A percentile compares a stretch with the other conserved stretches of the same genome.
Conservation (phyloP, 176 grass and related monocot species). For the Aegilops speltoides region DNA sequence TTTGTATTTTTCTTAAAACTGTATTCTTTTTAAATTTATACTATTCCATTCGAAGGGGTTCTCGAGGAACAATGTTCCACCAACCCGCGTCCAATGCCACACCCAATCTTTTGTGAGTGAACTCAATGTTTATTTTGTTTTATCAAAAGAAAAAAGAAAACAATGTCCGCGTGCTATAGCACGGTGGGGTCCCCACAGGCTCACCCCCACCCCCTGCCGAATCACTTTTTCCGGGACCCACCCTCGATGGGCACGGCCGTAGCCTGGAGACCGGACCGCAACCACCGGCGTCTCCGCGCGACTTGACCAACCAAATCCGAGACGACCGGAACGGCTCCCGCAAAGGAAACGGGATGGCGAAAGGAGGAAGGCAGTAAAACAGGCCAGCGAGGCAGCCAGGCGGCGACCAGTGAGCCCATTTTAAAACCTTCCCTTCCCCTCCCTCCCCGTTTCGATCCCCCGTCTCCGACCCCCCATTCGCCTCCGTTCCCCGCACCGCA, state of each 20-base stretch:
- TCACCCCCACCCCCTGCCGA: no score
- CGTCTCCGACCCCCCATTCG: constrained; percentile 8
- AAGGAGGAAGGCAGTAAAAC: constrained; percentile 15
- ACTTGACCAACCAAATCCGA: background rate
- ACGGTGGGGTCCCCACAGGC: no score
- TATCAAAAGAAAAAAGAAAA: no score
- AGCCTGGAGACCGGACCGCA: background rate
- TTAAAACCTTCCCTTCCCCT: constrained; percentile 37
- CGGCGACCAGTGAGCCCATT: background rate
- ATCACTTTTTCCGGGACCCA: background rate
- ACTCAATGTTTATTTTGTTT: no score
- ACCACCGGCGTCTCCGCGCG: no score
- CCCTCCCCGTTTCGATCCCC: constrained; percentile 11
- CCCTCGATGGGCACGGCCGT: background rate
- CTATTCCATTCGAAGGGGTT: no score
- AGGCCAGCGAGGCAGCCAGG: constrained; percentile 8
- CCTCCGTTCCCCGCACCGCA: background rate
- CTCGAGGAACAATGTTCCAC: no score
- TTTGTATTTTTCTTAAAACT: no score
- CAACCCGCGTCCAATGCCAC: no score
- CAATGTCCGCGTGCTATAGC: no score
- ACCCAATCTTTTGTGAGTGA: no score
- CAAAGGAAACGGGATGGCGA: background rate
- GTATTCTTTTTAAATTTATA: no score
- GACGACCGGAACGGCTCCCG: constrained; percentile 14